These are phyloP conservation scores for Chrysosporium queenslandicum DNA, from an alignment of 2,329 filamentous ascomycete genomes.

Conservation along the genomic window DNA sequence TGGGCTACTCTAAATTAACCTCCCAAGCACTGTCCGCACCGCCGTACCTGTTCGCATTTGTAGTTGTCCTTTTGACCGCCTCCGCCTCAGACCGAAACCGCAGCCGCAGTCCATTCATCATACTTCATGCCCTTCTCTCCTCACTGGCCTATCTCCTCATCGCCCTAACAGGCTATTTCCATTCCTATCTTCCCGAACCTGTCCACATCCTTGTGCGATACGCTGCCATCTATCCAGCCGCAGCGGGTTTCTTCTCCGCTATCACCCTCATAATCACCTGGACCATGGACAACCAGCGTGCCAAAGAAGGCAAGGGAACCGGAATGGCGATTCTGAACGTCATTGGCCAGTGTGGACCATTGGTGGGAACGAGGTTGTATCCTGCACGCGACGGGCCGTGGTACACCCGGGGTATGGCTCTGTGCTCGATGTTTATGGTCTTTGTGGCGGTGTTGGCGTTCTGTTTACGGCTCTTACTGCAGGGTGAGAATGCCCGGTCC, in stretches of 20 bases:
- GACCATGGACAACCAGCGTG: slow-evolving; percentile 76
- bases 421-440: slow-evolving; percentile 54
- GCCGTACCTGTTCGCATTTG: slow-evolving; percentile 68
- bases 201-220: slow-evolving; percentile 48
- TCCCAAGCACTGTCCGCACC: slow-evolving; percentile 73
- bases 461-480: slow-evolving; percentile 46
- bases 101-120: slow-evolving; percentile 55
- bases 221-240: slow-evolving; percentile 65
- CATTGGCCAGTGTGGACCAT: slow-evolving; percentile 68
- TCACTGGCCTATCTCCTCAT: slow-evolving; percentile 55
- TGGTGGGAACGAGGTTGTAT: slow-evolving; percentile 58
- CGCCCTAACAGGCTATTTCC: slow-evolving; percentile 42
- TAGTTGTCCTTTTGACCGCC: slow-evolving; percentile 60
- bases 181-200: slow-evolving; percentile 24
- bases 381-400: slow-evolving; percentile 50
- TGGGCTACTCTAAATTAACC: slow-evolving; percentile 59
- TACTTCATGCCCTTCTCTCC: slow-evolving; percentile 59
- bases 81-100: slow-evolving; percentile 58
- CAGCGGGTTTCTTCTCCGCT: slow-evolving; percentile 70
- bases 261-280: slow-evolving; percentile 79
- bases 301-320: slow-evolving; percentile 57
- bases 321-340: slow-evolving; percentile 73
- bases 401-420: slow-evolving; percentile 53
- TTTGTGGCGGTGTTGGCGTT: slow-evolving; percentile 49
- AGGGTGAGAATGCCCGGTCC: slow-evolving; percentile 42